Base-by-base conservation (phyloP, 495 filamentous ascomycete species). In the Penicillium diatomitis region DNA sequence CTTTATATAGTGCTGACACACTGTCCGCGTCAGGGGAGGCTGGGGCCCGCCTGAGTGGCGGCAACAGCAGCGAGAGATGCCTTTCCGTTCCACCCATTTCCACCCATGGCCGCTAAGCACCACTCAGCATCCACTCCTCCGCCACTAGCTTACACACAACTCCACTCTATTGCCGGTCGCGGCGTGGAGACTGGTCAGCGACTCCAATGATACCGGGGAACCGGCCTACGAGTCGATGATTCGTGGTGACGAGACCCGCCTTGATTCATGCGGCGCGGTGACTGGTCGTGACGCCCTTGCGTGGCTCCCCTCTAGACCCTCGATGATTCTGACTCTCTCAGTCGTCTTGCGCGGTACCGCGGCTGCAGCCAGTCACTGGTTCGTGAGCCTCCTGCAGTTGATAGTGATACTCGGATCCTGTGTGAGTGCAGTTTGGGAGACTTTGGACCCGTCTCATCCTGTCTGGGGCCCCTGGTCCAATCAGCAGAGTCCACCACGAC, bases 1-100 rank as follows among this genome's bases (percentile, higher is more conserved):
- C 68, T 64, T 72, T 72, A 66, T 71, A 74, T 74, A 72, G 65
- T 63, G 63, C 62, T 67, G 68, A 70, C 46, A 67, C 67, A 66
- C 57, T 49, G 57, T 55, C 46, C 39, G 53, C 55, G 53, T 62
- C 66, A 63, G 68, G 66, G 68, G 61, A 67, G 61, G 67, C 67
- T 68, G 64, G 67, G 20, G 54, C 57, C 64, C 51, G 50, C n/a
- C 27, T 57, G 58, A 11, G 62, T 60, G 68, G 68, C 65, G 67
- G 58, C 57, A 65, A 73, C 72, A 71, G 63, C 70, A 68, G 70
- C 67, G 56, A 53, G 37, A 48, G 44, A 6, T 38, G 27, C 49
- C 40, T 6, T 42, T 56, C 48, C 53, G 40, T 42, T 42, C 40
- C 40, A 42, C 40, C 40, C 40, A 42, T 42, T 42, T 42, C 56